Base-by-base conservation (phyloP, 768 basidiomycete genomes). In the Boletus speciosus region DNA sequence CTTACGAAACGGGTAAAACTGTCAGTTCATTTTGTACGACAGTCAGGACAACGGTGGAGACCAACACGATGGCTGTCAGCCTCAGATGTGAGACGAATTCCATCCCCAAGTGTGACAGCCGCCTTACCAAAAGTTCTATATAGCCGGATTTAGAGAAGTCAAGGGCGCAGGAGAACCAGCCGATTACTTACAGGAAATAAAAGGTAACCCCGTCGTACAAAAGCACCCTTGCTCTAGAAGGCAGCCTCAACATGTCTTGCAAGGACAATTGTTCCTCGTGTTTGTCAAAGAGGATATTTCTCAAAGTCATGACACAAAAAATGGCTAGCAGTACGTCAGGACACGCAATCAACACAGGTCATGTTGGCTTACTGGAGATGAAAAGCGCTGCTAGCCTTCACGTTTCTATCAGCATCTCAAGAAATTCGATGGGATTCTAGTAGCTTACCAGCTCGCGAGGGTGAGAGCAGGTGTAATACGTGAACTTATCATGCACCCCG, bases 401-500 rank as follows among this genome's bases (percentile, higher is more conserved):
- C 1, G 2, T 25, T 34, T 19, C 12, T 12, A 11, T 66, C 36
- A 65, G 47, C 38, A 1, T 36, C 32, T 5, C 27, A 14, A 38
- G 21, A 5, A n/a, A 16, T 8, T 16, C 9, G 6, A 44, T 7
- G 1, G 16, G 38, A 43, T 1, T 14, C 25, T 9, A 4, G 41
- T 12, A 5, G 12, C 64, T 51, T 38, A 66, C 64, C 64, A 66
- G 23, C 62, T 58, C n/a, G 47, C 49, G 25, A 66, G 62, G 6
- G 62, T 61, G 29, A 64, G 51, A 8, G 38, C 19, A n/a, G 62
- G 62, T 16, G 59, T 61, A 31, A 25, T 6, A 19, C 6, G 36
- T 9, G 56, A 57, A 21, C 36, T 51, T 7, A 16, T 14, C 44
- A 57, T 54, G 27, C 64, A 66, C 2, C 64, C 64, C 1, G 40